Evolutionary conservation across 2,329 filamentous ascomycete species (phyloP), one percentile per base, ranked within the genome.

Genomic region (Setomelanomma holmii): DNA sequence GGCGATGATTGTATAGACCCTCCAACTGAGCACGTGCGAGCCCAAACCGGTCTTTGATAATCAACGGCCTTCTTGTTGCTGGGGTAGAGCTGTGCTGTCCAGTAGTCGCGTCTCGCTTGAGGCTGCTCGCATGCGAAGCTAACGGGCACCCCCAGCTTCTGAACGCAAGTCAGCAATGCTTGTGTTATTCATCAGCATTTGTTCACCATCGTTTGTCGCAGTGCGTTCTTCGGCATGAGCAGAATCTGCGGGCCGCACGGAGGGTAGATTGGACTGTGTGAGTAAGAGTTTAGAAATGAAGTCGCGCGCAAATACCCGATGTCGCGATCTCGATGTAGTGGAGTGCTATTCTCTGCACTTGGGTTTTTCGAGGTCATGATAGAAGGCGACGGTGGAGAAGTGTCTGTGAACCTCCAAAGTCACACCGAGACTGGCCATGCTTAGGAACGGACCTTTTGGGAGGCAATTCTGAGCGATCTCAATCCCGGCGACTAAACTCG

Each of bases 41-140:
- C 40, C 56, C 42, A 60, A 67, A 45, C 21, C 30, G 55, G 60
- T 51, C 40, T 53, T 60, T 70, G 56, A 58, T 69, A 69, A 67
- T 42, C 27, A 40, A 22, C 44, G 22, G 24, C 33, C 47, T 30
- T 30, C 41, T 36, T n/a, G 14, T 24, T 27, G 4, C 16, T 16
- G 23, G 39, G 2, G 35, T 35, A 17, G 10, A 17, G n/a, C n/a
- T n/a, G n/a, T 53, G 40, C 43, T 21, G 34, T 16, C 35, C 23
- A 39, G 45, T 19, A 34, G 44, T 55, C 40, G 24, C 24, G 45
- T 24, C 43, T 62, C 62, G 59, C 56, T 58, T 58, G 36, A 42
- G 24, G 39, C 50, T 58, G 43, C 45, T 46, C 21, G 24, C 16
- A 42, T 55, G 50, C 49, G 47, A 42, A 45, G 46, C 46, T 55